These are phyloP conservation scores for Backusella macrospora DNA, from an alignment of 192 early-diverging fungal genomes.

Conservation along the genomic window DNA sequence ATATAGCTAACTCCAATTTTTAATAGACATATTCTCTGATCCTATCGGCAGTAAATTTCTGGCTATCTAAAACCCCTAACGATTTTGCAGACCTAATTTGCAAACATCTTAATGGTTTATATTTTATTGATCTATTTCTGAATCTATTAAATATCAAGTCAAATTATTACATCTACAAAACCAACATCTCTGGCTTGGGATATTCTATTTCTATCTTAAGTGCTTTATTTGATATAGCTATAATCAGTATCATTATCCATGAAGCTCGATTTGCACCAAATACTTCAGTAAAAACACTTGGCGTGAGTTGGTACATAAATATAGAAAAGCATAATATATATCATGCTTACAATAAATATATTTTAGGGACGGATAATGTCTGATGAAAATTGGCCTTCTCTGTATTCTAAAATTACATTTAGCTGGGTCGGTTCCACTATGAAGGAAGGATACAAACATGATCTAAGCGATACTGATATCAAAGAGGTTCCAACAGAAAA, in stretches of 20 bases:
- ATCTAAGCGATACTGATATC: constrained; percentile 53
- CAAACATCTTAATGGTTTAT: constrained; percentile 30
- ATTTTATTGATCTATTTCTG: constrained; percentile 23
- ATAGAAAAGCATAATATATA: not conserved
- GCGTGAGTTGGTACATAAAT: constrained; percentile 11
- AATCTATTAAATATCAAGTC: constrained; percentile 28
- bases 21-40: constrained; percentile 27
- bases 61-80: not conserved
- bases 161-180: constrained; percentile 22
- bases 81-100: constrained; percentile 19
- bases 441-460: constrained; percentile 47
- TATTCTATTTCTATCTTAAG: constrained; percentile 28
- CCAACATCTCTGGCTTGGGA: not conserved
- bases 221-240: constrained; percentile 3
- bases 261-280: constrained; percentile 30
- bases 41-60: constrained; percentile 32
- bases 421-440: constrained; percentile 56
- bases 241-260: constrained; percentile 30
- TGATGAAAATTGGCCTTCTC: constrained; percentile 31
- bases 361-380: constrained; percentile 33
- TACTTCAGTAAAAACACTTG: constrained; percentile 15
- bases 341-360: not conserved
- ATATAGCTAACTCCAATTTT: not conserved
- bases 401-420: constrained; percentile 45
- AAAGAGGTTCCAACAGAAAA: constrained; percentile 51